A percentile compares a stretch with the other conserved stretches of the same genome.
Conservation (phyloP, 2,329 filamentous ascomycete genomes). For the Pseudopithomyces maydicus region DNA sequence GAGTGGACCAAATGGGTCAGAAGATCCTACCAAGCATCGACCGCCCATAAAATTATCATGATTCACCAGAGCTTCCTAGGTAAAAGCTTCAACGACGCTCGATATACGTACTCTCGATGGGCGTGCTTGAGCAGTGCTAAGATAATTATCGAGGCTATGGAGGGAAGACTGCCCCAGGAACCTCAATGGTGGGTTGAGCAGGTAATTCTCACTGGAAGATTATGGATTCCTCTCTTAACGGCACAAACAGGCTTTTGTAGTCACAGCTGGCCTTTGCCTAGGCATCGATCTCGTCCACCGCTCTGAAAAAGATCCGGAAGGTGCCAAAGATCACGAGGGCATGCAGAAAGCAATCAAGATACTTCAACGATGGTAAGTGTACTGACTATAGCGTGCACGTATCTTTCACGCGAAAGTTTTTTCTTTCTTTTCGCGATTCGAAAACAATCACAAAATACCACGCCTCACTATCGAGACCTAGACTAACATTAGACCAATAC, state of each 20-base stretch:
- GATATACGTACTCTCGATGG: constrained; percentile 50
- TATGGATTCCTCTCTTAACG: neutral
- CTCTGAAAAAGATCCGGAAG: constrained; percentile 25
- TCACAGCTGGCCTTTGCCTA: constrained; percentile 36
- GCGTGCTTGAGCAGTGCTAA: constrained; percentile 49
- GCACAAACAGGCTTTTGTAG: constrained; percentile 27
- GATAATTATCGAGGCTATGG: constrained; percentile 48
- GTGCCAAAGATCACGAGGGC: constrained; percentile 27
- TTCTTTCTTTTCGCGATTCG: too few relatives aligned
- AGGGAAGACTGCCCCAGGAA: constrained; percentile 41
- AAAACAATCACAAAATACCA: too few relatives aligned
- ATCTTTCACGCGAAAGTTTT: too few relatives aligned
- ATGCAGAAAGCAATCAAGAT: constrained; percentile 40
- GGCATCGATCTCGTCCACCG: constrained; percentile 36
- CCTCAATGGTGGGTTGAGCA: constrained; percentile 51
- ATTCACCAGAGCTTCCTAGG: constrained; percentile 51
- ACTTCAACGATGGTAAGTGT: constrained; percentile 32
- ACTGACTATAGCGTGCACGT: too few relatives aligned
- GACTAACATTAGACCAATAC: too few relatives aligned
- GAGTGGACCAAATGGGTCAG: constrained; percentile 49
- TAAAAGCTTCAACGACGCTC: constrained; percentile 48
- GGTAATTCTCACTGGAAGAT: constrained; percentile 7
- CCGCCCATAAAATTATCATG: constrained; percentile 54
- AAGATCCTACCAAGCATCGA: constrained; percentile 45
- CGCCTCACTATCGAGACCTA: too few relatives aligned